phyloP scores from a whole-genome alignment of 495 filamentous ascomycete species.

The Staphylotrichum tortipilum region DNA sequence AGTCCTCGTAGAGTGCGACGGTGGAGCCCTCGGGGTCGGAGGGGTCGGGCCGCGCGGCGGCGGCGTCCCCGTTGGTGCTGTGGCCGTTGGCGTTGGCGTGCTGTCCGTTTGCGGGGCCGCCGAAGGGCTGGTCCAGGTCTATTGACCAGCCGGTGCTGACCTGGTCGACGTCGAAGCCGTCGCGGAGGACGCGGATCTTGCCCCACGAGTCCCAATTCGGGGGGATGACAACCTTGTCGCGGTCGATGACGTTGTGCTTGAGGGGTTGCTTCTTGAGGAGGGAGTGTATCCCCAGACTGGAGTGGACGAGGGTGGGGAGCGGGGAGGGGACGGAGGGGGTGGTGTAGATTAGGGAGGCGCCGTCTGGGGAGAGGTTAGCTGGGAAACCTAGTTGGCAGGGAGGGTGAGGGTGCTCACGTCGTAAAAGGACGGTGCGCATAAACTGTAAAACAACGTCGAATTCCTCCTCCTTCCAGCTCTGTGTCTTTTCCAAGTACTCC shows the following conservation, averaged over 20 bases:
- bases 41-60: no score
- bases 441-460: slow-evolving; percentile 90
- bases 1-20: slow-evolving; percentile 68
- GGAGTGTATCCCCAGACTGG: slow-evolving; percentile 83
- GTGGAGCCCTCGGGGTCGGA: slow-evolving; percentile 46
- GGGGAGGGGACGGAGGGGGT: slow-evolving; percentile 70
- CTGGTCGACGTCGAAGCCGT: slow-evolving; percentile 86
- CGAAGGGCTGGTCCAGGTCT: slow-evolving; percentile 56
- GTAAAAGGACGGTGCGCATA: slow-evolving; percentile 73
- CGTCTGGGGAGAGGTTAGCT: slow-evolving; percentile 50
- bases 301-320: slow-evolving; percentile 75
- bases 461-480: slow-evolving; percentile 86
- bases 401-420: slow-evolving; percentile 56
- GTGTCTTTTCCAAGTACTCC: slow-evolving; percentile 74
- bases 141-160: slow-evolving; percentile 76
- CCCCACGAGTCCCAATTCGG: slow-evolving; percentile 99
- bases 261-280: slow-evolving; percentile 71
- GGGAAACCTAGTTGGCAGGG: not conserved
- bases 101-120: slow-evolving; percentile 6
- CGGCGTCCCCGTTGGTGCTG: no score
- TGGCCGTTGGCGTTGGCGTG: slow-evolving; percentile 14
- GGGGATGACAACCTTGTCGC: slow-evolving; percentile 88
- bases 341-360: slow-evolving; percentile 84
- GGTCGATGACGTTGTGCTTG: slow-evolving; percentile 91
- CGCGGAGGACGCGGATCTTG: slow-evolving; percentile 88